Conservation (phyloP, 1,139 yeast species). For the Petasospora fabianii region DNA sequence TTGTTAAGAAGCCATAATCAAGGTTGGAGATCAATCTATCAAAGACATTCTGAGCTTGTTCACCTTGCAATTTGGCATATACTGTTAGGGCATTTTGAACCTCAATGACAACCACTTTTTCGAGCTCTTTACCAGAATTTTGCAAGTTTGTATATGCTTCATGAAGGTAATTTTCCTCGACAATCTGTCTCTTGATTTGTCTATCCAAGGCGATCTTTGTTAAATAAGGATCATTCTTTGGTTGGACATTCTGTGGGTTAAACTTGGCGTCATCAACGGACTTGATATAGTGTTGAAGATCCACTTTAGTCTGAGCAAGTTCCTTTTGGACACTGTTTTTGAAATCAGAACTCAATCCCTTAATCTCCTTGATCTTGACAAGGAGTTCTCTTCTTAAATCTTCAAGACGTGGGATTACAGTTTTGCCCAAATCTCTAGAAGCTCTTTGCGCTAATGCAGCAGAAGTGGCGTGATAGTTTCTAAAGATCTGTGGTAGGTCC, state of each 20-base stretch:
- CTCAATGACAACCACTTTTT: conserved; percentile 81
- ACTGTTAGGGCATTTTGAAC: conserved; percentile 75
- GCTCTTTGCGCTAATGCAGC: conserved; percentile 65
- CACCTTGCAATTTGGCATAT: conserved; percentile 65
- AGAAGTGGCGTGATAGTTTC: conserved; percentile 70
- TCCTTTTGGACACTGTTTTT: conserved; percentile 71
- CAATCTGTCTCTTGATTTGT: conserved; percentile 71
- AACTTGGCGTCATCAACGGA: conserved; percentile 41
- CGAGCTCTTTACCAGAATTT: conserved; percentile 83
- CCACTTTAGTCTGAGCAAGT: conserved; percentile 55
- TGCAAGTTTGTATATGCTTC: conserved; percentile 88
- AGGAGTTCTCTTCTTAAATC: conserved; percentile 78
- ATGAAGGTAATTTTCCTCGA: conserved; percentile 80
- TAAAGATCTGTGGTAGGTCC: conserved; percentile 72
- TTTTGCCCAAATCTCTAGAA: conserved; percentile 63
- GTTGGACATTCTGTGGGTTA: conserved; percentile 32
- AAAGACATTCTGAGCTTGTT: conserved; percentile 66
- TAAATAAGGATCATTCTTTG: conserved; percentile 76
- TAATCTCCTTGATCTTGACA: conserved; percentile 84
- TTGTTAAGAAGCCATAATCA: conserved; percentile 68
- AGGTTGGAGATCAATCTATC: conserved; percentile 64
- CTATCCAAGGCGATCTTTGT: conserved; percentile 68
- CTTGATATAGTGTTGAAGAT: conserved; percentile 45
- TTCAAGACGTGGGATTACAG: conserved; percentile 79
- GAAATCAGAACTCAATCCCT: conserved; percentile 76